phyloP scores from a whole-genome alignment of 2,329 filamentous ascomycete genomes.

The Purpureocillium lavendulum region DNA sequence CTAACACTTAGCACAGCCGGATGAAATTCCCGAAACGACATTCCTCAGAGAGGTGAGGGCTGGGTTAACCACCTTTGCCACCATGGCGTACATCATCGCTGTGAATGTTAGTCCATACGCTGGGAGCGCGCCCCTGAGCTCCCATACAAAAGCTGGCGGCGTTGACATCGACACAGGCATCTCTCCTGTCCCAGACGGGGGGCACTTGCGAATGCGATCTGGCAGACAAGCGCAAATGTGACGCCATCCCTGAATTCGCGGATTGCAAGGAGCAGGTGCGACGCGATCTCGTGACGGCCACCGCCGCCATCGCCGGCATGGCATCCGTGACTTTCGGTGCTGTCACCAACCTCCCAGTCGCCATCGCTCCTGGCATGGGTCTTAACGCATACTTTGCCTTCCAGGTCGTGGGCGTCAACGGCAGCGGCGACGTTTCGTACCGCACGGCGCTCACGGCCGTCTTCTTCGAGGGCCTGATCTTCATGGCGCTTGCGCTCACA shows the following conservation, averaged over 20 bases:
- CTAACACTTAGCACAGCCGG: constrained; percentile 36
- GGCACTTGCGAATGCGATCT: constrained; percentile 64
- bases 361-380: constrained; percentile 51
- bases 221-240: constrained; percentile 36
- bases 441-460: constrained; percentile 53
- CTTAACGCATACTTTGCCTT: constrained; percentile 62
- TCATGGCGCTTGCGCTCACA: constrained; percentile 54
- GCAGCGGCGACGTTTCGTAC: constrained; percentile 48
- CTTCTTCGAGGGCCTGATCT: constrained; percentile 57
- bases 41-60: constrained; percentile 75
- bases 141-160: neutral
- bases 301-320: constrained; percentile 70
- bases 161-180: constrained; percentile 39
- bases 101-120: constrained; percentile 53
- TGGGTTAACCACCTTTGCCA: constrained; percentile 70
- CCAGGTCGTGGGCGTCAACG: constrained; percentile 55
- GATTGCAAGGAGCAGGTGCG: constrained; percentile 52
- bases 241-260: constrained; percentile 33
- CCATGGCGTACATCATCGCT: constrained; percentile 81
- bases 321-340: constrained; percentile 71
- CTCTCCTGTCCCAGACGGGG: constrained; percentile 66
- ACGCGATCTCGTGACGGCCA: constrained; percentile 73
- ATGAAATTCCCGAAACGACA: constrained; percentile 57
- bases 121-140: no score
- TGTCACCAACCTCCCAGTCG: constrained; percentile 66